Conservation (phyloP, 495 filamentous ascomycete species). For the Tuber microsphaerosporum region DNA sequence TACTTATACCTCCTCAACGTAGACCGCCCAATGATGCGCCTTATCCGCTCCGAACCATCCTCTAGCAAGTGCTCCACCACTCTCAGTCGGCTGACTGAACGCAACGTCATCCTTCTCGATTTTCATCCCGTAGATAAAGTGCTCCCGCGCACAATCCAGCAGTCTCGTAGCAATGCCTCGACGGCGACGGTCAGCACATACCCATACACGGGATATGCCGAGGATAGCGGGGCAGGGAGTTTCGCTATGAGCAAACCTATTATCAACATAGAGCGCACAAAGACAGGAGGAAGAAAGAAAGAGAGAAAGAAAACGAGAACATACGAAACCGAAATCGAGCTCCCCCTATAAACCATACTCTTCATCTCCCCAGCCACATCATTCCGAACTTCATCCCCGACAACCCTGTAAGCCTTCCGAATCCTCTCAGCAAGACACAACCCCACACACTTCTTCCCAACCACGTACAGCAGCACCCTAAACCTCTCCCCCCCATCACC, state of each 20-base stretch:
- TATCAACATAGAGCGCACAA: not conserved
- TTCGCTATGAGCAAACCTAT: slow-evolving; percentile 35
- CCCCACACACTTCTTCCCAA: slow-evolving; percentile 58
- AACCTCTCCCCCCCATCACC: slow-evolving; percentile 49
- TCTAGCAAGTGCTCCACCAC: slow-evolving; percentile 56
- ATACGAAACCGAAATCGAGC: slow-evolving; percentile 20
- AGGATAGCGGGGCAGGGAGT: slow-evolving; percentile 51
- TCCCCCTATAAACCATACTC: slow-evolving; percentile 15
- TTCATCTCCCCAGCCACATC: not conserved
- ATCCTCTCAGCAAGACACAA: slow-evolving; percentile 62
- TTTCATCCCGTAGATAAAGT: slow-evolving; percentile 61
- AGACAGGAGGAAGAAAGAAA: not conserved
- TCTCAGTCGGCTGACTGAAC: slow-evolving; percentile 71
- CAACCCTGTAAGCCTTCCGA: slow-evolving; percentile 47
- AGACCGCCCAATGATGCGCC: slow-evolving; percentile 21
- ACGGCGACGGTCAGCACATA: slow-evolving; percentile 54
- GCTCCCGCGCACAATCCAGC: slow-evolving; percentile 55
- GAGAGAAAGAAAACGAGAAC: not conserved
- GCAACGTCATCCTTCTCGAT: slow-evolving; percentile 58
- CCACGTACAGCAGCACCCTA: slow-evolving; percentile 60
- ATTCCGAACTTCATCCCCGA: slow-evolving; percentile 5
- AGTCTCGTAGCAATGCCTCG: slow-evolving; percentile 58
- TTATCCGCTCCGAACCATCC: slow-evolving; percentile 54
- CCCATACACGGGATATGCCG: slow-evolving; percentile 69
- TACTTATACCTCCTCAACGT: slow-evolving; percentile 34